These are phyloP conservation scores for Aspergillus nomiae DNA, from an alignment of 2,329 filamentous ascomycete species.

Conservation along the genomic window DNA sequence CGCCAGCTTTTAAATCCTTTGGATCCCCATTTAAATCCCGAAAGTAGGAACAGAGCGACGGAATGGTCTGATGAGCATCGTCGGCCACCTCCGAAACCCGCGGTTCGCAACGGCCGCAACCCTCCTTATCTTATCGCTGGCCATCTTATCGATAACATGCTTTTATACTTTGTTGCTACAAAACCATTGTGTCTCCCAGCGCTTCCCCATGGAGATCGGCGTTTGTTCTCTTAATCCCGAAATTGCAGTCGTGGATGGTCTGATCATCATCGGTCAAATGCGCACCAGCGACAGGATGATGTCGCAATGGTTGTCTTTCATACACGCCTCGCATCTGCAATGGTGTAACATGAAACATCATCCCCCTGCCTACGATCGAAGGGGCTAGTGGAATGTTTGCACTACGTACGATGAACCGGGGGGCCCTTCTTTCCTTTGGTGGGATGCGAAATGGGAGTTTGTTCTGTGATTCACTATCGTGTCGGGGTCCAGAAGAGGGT, in stretches of 20 bases:
- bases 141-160: conserved; percentile 1
- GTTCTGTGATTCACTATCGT: background rate
- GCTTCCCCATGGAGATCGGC: background rate
- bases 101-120: conserved; percentile 27
- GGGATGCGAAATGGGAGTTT: background rate
- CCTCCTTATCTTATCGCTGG: conserved; percentile 33
- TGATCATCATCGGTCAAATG: background rate
- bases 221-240: background rate
- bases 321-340: background rate
- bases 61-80: conserved; percentile 23
- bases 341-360: background rate
- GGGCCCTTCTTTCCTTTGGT: background rate
- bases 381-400: background rate
- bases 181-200: background rate
- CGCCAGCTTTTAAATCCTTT: conserved; percentile 14
- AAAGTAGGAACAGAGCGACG: conserved; percentile 12
- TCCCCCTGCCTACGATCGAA: background rate
- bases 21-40: background rate
- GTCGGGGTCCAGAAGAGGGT: background rate
- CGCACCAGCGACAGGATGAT: background rate
- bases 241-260: background rate
- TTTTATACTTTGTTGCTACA: background rate
- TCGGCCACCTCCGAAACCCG: conserved; percentile 45
- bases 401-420: background rate
- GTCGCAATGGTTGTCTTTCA: background rate